Base-by-base conservation (phyloP, 192 early-diverging fungal species). In the Coemansia sp. region DNA sequence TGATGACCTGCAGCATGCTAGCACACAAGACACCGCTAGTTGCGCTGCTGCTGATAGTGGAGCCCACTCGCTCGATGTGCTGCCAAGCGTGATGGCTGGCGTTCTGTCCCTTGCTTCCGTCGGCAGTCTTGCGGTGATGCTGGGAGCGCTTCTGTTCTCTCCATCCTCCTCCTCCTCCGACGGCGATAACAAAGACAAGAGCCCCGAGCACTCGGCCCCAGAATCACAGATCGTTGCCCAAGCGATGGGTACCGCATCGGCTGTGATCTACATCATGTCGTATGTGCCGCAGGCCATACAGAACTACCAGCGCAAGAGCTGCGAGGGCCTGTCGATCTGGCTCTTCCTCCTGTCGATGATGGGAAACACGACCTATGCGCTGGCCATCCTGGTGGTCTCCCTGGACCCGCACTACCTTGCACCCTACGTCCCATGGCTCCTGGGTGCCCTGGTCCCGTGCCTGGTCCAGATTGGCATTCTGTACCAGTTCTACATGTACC, bases 231-330 rank as follows among this genome's bases (percentile, higher is more conserved):
- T 70, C 32, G 36, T 72, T n/a, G 78, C 78, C 2, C 78, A 81
- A 57, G 63, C 64, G 19, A 75, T 81, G 73, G 78, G 78, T 61
- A 68, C 62, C 2, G 63, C 59, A 1, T 81, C 78, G 17, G 78
- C 78, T 15, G 46, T 75, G 0, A 63, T 81, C 43, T 81, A 81
- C 38, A 81, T 82, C 34, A 74, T 73, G 65, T 86, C 87, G 9
- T 87, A 92, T 56, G 79, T 94, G 54, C 92, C 92, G 9, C 93
- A 95, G 71, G 90, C 91, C 25, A 72, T 90, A 55, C 86, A 90
- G 77, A 95, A 95, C 80, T 87, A 83, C 69, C 71, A 69, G 59
- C 83, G 85, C 63, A 86, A 87, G 75, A 87, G 85, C 49, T 89
- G 87, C 43, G 92, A 92, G 71, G 93, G 93, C 9, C 81, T 95